phyloP scores from a whole-genome alignment of 305 asterid species.

The Striga hermonthica region DNA sequence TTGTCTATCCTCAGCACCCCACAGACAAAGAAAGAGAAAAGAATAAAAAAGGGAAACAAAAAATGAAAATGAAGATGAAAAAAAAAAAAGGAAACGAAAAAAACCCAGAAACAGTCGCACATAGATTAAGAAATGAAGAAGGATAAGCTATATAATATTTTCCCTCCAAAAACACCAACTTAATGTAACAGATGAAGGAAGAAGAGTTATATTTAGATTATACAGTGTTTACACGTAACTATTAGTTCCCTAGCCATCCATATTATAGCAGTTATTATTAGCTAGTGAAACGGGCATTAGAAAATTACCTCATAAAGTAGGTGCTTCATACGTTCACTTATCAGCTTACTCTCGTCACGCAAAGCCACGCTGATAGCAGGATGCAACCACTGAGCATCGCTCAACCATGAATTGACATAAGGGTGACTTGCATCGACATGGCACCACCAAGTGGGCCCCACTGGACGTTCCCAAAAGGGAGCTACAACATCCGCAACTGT shows the following conservation, averaged over 20 bases:
- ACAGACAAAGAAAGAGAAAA: background rate
- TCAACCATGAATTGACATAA: slow-evolving; percentile 43
- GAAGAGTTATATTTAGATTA: background rate
- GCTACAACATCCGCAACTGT: slow-evolving; percentile 57
- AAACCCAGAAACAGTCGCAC: no score
- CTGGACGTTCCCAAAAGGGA: slow-evolving; percentile 54
- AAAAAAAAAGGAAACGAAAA: no score
- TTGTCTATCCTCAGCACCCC: background rate
- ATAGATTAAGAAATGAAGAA: no score
- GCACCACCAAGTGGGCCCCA: slow-evolving; percentile 66
- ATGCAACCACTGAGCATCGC: slow-evolving; percentile 53
- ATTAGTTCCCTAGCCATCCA: background rate
- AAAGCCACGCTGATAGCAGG: slow-evolving; percentile 57
- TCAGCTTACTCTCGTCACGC: slow-evolving; percentile 54
- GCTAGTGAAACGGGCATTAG: slow-evolving; percentile 8
- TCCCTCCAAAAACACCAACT: slow-evolving; percentile 1
- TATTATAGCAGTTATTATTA: background rate
- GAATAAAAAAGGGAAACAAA: background rate
- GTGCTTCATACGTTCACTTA: slow-evolving; percentile 62
- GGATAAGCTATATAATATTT: background rate
- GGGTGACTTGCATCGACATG: slow-evolving; percentile 53
- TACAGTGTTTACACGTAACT: slow-evolving; percentile 7
- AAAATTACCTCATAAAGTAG: slow-evolving; percentile 53
- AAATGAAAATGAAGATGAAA: no score
- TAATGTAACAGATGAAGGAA: background rate